Conservation (phyloP, 768 basidiomycete species). For the Lactifluus rugatus region DNA sequence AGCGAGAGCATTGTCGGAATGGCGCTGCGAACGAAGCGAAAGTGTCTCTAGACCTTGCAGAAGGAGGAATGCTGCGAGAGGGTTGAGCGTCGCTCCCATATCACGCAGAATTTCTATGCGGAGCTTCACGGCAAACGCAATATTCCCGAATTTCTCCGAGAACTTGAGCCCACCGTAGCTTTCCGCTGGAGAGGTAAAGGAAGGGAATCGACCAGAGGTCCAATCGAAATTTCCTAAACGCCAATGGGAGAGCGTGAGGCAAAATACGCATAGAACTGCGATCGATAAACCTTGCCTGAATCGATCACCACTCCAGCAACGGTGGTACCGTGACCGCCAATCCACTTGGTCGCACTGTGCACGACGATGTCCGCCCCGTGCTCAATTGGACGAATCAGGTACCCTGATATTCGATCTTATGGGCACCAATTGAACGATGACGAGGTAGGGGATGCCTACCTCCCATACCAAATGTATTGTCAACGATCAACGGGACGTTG, state of each 20-base stretch:
- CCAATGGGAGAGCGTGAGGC: not conserved
- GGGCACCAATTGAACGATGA: not conserved
- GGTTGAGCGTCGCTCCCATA: constrained; percentile 54
- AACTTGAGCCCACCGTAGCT: constrained; percentile 68
- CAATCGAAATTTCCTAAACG: constrained; percentile 61
- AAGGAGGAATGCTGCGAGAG: constrained; percentile 65
- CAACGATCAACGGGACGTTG: constrained; percentile 69
- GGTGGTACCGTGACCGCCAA: constrained; percentile 71
- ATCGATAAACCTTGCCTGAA: constrained; percentile 35
- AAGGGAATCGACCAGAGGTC: constrained; percentile 61
- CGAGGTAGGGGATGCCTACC: constrained; percentile 24
- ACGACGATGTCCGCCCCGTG: constrained; percentile 75
- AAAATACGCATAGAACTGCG: not conserved
- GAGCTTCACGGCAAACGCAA: constrained; percentile 59
- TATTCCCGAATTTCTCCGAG: constrained; percentile 52
- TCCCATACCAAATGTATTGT: constrained; percentile 72
- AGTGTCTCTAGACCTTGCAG: constrained; percentile 77
- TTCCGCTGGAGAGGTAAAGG: constrained; percentile 63
- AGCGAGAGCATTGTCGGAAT: constrained; percentile 58
- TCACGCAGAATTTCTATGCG: constrained; percentile 58
- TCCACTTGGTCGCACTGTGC: constrained; percentile 80
- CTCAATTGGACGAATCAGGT: constrained; percentile 59
- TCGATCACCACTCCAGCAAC: constrained; percentile 72
- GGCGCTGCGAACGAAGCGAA: constrained; percentile 58
- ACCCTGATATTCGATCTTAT: constrained; percentile 26